A percentile compares a stretch with the other conserved stretches of the same genome.
These are phyloP conservation scores for Xeromyces bisporus DNA, from an alignment of 495 filamentous ascomycete species.

Conservation along the genomic window DNA sequence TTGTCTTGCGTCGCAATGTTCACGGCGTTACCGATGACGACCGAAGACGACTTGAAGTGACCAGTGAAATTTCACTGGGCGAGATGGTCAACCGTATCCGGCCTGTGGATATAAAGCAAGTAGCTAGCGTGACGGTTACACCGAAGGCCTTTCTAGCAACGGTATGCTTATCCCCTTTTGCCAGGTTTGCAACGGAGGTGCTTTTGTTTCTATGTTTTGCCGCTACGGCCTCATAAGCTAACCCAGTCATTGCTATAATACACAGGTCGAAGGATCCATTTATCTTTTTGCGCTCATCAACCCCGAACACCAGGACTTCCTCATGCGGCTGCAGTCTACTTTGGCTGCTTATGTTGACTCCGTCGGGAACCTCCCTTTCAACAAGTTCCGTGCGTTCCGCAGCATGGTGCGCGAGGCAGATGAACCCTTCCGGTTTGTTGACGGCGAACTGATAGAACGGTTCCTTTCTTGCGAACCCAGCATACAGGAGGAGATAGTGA, in stretches of 20 bases:
- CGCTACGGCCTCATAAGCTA: too few relatives aligned
- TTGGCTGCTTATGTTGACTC: slow-evolving; percentile 49
- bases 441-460: slow-evolving; percentile 76
- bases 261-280: slow-evolving; percentile 73
- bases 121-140: slow-evolving; percentile 44
- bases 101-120: slow-evolving; percentile 38
- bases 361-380: slow-evolving; percentile 56
- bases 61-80: slow-evolving; percentile 65
- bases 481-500: slow-evolving; percentile 47
- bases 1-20: slow-evolving; percentile 54
- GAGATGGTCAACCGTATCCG: slow-evolving; percentile 85
- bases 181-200: too few relatives aligned
- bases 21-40: slow-evolving; percentile 62
- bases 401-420: slow-evolving; percentile 50
- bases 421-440: slow-evolving; percentile 74
- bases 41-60: slow-evolving; percentile 48
- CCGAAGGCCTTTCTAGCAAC: slow-evolving; percentile 83
- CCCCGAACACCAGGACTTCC: slow-evolving; percentile 49
- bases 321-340: slow-evolving; percentile 65
- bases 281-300: slow-evolving; percentile 74
- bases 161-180: too few relatives aligned
- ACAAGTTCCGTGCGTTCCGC: slow-evolving; percentile 60
- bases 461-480: slow-evolving; percentile 55
- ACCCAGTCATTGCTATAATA: too few relatives aligned
- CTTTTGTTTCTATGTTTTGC: too few relatives aligned